These are phyloP conservation scores for Gymnopus androsaceus DNA, from an alignment of 1,284 basidiomycete species.

Conservation along the genomic window DNA sequence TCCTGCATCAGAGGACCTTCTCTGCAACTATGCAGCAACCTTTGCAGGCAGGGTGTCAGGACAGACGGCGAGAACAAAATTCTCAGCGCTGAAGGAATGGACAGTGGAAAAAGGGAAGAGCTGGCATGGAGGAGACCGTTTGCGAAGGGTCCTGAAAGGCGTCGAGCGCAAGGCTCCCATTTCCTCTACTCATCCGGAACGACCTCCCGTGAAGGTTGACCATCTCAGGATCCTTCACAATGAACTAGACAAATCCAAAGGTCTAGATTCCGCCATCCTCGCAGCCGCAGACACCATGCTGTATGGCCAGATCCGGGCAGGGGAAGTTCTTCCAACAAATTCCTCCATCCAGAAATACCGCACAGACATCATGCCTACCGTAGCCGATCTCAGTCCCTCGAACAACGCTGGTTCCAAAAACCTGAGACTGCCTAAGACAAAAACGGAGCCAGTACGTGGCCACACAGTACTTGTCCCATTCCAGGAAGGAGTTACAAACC, in stretches of 20 bases:
- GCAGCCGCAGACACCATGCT: not conserved
- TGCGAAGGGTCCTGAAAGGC: not conserved
- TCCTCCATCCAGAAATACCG: not conserved
- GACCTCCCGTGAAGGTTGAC: not conserved
- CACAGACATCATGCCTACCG: not conserved
- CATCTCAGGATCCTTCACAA: not conserved
- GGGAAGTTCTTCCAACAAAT: constrained; percentile 4
- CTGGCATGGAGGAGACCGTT: constrained; percentile 4
- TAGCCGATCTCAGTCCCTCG: not conserved
- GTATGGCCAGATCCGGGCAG: not conserved
- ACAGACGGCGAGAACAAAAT: not conserved
- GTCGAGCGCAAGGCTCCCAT: not conserved
- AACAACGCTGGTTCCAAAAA: not conserved
- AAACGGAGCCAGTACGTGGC: not conserved
- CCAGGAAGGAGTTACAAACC: not conserved
- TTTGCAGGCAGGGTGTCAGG: not conserved
- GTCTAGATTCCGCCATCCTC: not conserved
- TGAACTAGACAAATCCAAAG: not conserved
- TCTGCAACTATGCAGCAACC: not conserved
- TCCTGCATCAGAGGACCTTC: not conserved
- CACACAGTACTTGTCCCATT: not conserved
- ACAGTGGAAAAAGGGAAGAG: not conserved
- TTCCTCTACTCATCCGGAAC: not conserved
- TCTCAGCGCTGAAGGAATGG: no score
- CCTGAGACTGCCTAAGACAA: not conserved